Evolutionary conservation across 768 basidiomycete genomes (phyloP).

Genomic region (Russula ochroleuca): DNA sequence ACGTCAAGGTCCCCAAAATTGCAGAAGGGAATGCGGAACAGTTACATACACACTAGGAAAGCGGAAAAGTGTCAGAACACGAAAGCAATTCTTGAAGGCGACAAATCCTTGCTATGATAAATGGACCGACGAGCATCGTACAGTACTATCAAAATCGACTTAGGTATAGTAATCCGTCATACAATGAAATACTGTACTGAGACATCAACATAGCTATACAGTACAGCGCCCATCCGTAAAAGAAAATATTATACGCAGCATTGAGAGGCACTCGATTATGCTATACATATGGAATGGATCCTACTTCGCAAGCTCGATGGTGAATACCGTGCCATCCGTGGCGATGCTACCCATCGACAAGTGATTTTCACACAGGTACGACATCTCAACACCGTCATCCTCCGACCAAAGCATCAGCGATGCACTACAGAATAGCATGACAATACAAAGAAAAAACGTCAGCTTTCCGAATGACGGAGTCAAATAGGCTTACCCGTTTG

Average conservation of each 20-base stretch:
- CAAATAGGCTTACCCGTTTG: slow-evolving; percentile 7
- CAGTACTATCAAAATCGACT: too few species aligned
- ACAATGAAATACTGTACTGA: not conserved
- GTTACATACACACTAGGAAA: too few species aligned
- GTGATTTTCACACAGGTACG: slow-evolving; percentile 11
- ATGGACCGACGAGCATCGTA: too few species aligned
- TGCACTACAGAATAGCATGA: slow-evolving; percentile 1
- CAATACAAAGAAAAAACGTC: not conserved
- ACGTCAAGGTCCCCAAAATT: too few species aligned
- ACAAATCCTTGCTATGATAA: too few species aligned
- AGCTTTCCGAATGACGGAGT: not conserved
- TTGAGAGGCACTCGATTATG: not conserved
- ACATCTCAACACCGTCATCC: slow-evolving; percentile 11
- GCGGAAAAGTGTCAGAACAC: too few species aligned
- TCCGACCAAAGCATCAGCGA: slow-evolving; percentile 10
- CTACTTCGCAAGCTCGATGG: slow-evolving; percentile 19
- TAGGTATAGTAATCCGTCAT: not conserved
- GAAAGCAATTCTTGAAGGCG: too few species aligned
- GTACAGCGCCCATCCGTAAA: too few species aligned
- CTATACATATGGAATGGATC: not conserved
- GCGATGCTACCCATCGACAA: slow-evolving; percentile 17
- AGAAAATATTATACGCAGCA: not conserved
- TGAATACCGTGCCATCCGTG: slow-evolving; percentile 2
- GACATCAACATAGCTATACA: not conserved
- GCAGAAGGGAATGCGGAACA: too few species aligned